Evolutionary conservation across 106 monocot species (phyloP).

Genomic region (Platanthera zijinensis): DNA sequence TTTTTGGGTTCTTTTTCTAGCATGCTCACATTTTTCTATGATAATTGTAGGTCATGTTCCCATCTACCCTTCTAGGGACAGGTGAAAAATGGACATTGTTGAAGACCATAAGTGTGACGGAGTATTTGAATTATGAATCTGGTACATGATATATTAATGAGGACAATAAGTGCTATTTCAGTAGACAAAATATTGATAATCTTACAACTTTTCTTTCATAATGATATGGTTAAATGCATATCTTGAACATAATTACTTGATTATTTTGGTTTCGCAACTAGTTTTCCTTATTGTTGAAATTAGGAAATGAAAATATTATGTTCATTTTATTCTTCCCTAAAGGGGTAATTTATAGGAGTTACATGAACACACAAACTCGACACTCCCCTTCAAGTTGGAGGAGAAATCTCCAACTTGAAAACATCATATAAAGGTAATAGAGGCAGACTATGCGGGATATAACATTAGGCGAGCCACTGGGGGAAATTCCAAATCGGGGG

Average conservation of each 20-base stretch:
- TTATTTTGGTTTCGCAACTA: not conserved
- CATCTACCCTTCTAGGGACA: slow-evolving; percentile 93
- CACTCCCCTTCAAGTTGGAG: too few species aligned
- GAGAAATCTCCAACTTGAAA: too few species aligned
- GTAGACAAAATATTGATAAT: not conserved
- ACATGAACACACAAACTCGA: too few species aligned
- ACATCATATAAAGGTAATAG: too few species aligned
- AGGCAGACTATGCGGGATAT: too few species aligned
- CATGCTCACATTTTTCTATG: not conserved
- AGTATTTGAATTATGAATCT: slow-evolving; percentile 96
- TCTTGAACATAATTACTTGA: not conserved
- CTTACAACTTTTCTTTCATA: not conserved
- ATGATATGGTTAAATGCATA: not conserved
- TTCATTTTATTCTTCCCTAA: too few species aligned
- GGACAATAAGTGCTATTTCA: not conserved
- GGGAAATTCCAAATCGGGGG: too few species aligned
- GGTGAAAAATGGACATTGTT: slow-evolving; percentile 88
- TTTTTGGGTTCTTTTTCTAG: not conserved
- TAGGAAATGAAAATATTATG: too few species aligned
- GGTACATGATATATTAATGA: slow-evolving; percentile 23
- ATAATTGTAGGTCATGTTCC: slow-evolving; percentile 84
- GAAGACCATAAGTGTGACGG: slow-evolving; percentile 98
- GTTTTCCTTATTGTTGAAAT: not conserved
- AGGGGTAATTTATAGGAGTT: too few species aligned
- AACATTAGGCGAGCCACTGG: too few species aligned